These are phyloP conservation scores for Cryptomeria japonica DNA, from an alignment of 75 land plant genomes.

Conservation along the genomic window DNA sequence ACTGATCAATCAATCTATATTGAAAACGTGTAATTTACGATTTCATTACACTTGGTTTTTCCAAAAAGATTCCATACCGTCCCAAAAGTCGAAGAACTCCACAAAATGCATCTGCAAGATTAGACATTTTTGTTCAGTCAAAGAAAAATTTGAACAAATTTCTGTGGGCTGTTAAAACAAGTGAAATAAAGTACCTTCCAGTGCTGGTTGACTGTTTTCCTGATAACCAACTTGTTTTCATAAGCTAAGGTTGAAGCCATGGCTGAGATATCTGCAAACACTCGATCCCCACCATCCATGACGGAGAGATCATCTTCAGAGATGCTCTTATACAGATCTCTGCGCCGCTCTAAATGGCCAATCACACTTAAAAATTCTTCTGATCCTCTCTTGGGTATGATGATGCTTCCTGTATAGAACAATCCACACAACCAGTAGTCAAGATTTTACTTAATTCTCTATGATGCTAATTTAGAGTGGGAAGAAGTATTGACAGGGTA, in stretches of 20 bases:
- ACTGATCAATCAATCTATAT: neutral
- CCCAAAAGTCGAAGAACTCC: constrained; percentile 64
- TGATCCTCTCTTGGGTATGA: neutral
- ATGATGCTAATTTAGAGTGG: no score
- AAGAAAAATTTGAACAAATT: neutral
- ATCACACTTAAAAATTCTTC: neutral
- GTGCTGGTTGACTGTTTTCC: neutral
- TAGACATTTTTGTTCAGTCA: neutral
- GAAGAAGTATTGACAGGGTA: no score
- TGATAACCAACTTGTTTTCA: constrained; percentile 20
- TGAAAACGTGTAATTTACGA: neutral
- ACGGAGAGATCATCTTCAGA: neutral
- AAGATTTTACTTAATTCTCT: neutral
- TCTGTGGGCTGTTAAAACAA: neutral
- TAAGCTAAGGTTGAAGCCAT: constrained; percentile 30
- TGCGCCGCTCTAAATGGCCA: neutral
- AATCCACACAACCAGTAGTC: neutral
- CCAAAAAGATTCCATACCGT: constrained; percentile 35
- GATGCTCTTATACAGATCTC: neutral
- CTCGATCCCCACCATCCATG: neutral
- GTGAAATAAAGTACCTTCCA: constrained; percentile 7
- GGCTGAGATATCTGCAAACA: constrained; percentile 20
- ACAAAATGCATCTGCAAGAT: constrained; percentile 67
- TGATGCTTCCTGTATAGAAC: neutral
- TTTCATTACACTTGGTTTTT: no score